Conservation (phyloP, 768 basidiomycete species). For the Rhodotorula paludigena region DNA sequence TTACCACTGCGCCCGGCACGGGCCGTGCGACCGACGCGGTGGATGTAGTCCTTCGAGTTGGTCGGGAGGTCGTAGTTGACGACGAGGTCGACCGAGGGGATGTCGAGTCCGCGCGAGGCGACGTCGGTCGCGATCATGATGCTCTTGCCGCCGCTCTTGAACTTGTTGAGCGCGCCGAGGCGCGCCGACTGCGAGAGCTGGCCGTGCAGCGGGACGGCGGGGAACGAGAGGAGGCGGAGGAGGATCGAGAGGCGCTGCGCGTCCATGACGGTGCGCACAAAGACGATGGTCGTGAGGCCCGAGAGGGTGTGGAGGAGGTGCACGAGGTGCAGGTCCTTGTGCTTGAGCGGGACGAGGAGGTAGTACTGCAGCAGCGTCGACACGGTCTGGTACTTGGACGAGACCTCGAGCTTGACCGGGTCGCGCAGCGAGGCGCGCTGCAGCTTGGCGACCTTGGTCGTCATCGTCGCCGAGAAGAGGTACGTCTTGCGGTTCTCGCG, state of each 20-base stretch:
- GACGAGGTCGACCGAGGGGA: conserved; percentile 90
- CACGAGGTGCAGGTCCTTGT: conserved; percentile 86
- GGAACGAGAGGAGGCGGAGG: conserved; percentile 81
- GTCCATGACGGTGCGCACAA: conserved; percentile 91
- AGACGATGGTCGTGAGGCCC: conserved; percentile 90
- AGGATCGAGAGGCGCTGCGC: conserved; percentile 83
- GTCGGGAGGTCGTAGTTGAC: conserved; percentile 98
- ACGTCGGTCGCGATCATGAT: conserved; percentile 95
- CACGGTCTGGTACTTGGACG: conserved; percentile 95
- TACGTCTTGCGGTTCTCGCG: conserved; percentile 83
- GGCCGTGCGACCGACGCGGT: conserved; percentile 94
- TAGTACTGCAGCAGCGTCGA: conserved; percentile 93
- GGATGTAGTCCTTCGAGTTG: conserved; percentile 98
- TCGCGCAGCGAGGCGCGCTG: conserved; percentile 88
- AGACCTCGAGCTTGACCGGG: conserved; percentile 89
- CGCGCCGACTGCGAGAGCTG: conserved; percentile 90
- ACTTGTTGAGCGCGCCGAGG: conserved; percentile 85
- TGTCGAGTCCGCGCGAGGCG: conserved; percentile 92
- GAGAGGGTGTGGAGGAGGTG: conserved; percentile 83
- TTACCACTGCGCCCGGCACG: conserved; percentile 96
- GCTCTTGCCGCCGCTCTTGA: conserved; percentile 86
- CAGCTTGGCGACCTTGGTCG: conserved; percentile 92
- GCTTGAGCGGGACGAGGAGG: conserved; percentile 80
- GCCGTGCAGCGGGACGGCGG: conserved; percentile 92
- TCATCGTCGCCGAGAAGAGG: conserved; percentile 98